Evolutionary conservation across 306 rosid genomes (phyloP), one percentile per base, ranked within the genome.

Genomic region (Glycine tomentella): DNA sequence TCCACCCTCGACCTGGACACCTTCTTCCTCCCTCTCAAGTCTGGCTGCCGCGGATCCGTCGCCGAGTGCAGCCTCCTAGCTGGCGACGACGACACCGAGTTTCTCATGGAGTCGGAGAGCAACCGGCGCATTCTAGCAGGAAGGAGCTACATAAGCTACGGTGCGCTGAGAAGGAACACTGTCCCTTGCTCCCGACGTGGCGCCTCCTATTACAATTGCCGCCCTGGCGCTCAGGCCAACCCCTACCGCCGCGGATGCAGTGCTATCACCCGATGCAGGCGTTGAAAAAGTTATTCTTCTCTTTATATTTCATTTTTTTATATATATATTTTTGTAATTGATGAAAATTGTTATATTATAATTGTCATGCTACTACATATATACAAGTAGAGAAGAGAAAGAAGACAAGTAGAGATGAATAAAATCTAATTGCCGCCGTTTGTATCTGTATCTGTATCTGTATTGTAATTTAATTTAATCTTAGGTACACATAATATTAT

Each of bases 181-280:
- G 95, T 94, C 3, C 98, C 98, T 12, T 94, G 97, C 86, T 94
- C 97, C 0, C 75, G 94, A 10, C 97, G 97, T 8, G 99, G 99
- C 79, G 97, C 97, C 77, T 95, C 99, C 17, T 95, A 95, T 78
- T 95, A 92, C 88, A 95, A 95, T 77, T 95, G 99, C 90, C 88
- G 92, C 33, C 85, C 89, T 3, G 99, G 99, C 2, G 97, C 91
- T 77, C 97, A 85, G 92, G 97, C 99, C 4, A 95, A 95, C 59
- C 99, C 99, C 17, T 95, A 95, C 87, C 34, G 62, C 1, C 99
- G 97, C n/a, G 97, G 99, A 34, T 95, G 99, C 86, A 89, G 88
- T 48, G 80, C 86, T 36, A 92, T 95, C 81, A 85, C 99, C 77
- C 91, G 97, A 69, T 95, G 99, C 89, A 89, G 98, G 81, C 82